Percentiles rank a stretch among this genome's conserved stretches.
Conservation (phyloP, 768 basidiomycete species). For the Russula vinacea region DNA sequence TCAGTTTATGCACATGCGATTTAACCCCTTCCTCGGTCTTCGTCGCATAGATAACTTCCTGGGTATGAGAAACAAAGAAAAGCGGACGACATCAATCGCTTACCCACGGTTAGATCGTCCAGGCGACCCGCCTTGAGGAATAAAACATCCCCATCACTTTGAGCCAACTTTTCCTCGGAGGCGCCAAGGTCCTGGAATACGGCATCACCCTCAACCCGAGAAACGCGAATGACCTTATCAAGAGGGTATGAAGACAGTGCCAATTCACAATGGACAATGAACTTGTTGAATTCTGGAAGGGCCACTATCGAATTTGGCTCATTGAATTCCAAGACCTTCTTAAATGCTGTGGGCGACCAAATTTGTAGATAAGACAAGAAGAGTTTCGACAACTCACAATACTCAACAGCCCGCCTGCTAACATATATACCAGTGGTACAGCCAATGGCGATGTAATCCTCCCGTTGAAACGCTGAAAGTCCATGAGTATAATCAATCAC, state of each 20-base stretch:
- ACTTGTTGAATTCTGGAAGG: slow-evolving; percentile 11
- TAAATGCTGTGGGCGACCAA: slow-evolving; percentile 1
- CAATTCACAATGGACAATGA: slow-evolving; percentile 6
- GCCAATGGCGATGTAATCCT: slow-evolving; percentile 8
- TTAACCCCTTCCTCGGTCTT: not conserved
- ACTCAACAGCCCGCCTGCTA: not conserved
- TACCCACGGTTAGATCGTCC: not conserved
- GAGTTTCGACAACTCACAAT: slow-evolving; percentile 3
- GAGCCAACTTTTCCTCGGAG: not conserved
- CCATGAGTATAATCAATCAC: not conserved
- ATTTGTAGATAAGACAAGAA: not conserved
- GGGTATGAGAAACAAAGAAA: not conserved
- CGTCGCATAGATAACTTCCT: slow-evolving; percentile 8
- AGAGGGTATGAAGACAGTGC: slow-evolving; percentile 5
- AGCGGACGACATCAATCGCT: not conserved
- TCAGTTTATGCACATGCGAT: not conserved
- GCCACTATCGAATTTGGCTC: slow-evolving; percentile 3
- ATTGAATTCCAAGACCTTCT: slow-evolving; percentile 7
- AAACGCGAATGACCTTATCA: slow-evolving; percentile 1
- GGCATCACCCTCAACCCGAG: not conserved
- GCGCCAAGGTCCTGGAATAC: not conserved
- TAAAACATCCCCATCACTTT: not conserved
- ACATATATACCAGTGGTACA: slow-evolving; percentile 7
- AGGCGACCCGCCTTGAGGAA: not conserved
- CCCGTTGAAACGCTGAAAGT: not conserved